These are phyloP conservation scores for Tolypocladium cylindrosporum DNA, from an alignment of 2,329 filamentous ascomycete genomes.

Conservation along the genomic window DNA sequence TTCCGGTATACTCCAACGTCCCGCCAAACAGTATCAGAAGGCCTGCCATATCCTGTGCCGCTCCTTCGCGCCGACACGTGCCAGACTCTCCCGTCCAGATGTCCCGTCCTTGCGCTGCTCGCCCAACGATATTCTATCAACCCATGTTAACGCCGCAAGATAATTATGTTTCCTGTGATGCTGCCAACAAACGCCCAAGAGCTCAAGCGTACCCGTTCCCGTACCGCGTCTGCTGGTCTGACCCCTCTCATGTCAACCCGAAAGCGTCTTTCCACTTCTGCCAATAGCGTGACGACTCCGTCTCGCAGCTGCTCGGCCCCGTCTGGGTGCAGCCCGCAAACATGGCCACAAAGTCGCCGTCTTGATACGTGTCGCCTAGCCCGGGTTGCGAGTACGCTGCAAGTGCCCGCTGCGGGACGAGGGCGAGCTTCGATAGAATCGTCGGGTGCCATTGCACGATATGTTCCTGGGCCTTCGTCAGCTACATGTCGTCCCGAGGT, in stretches of 20 bases:
- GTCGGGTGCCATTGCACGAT: constrained; percentile 96
- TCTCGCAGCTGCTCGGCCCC: constrained; percentile 54
- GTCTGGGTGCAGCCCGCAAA: constrained; percentile 62
- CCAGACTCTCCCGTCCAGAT: background rate
- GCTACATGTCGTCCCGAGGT: background rate
- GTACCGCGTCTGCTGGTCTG: background rate
- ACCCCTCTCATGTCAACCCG: constrained; percentile 5
- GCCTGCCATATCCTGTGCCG: background rate
- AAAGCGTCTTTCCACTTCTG: constrained; percentile 36
- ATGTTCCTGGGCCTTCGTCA: constrained; percentile 53
- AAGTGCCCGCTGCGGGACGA: constrained; percentile 77
- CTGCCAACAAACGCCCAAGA: background rate
- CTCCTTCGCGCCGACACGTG: background rate
- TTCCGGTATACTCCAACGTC: background rate
- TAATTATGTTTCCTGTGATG: background rate
- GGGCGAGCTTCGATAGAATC: constrained; percentile 76
- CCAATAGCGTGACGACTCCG: constrained; percentile 50
- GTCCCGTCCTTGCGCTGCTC: background rate
- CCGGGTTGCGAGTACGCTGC: constrained; percentile 61
- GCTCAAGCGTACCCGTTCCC: background rate
- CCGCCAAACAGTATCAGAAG: background rate
- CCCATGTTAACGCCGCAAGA: background rate
- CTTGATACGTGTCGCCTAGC: constrained; percentile 58
- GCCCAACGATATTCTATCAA: background rate
- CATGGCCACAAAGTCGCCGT: constrained; percentile 76